Base-by-base conservation (phyloP, 164 flowering plant genomes). In the Annona cherimola region DNA sequence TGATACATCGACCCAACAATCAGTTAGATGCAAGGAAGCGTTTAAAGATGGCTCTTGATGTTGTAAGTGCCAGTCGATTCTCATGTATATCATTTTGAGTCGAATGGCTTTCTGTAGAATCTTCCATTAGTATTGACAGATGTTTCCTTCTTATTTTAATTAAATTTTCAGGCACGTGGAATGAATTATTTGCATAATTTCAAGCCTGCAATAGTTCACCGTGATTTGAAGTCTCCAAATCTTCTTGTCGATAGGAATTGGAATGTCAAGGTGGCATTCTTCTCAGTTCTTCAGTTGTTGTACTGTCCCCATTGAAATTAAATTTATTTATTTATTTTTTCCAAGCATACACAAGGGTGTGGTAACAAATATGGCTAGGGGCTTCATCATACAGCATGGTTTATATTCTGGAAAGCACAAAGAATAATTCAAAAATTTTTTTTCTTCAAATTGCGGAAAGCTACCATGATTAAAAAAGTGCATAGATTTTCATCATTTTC, bases 161-260 rank as follows among this genome's bases (percentile, higher is more conserved):
- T 76, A 66, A 67, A 69, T 63, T 74, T 79, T 73, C 89, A 94
- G 98, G 98, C 95, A 46, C 84, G 95, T 65, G 98, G 98, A 73
- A 92, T 94, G 98, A 94, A 94, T 82, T 92, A 94, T 79, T 82
- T 94, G 81, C 98, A 94, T 79, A 92, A 81, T 67, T 84, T 96
- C 82, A 78, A 85, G 1, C 98, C 98, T 1, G 79, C 87, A 39
- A 87, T 94, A 70, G 98, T 94, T 42, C 98, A 94, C 75, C 97
- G 97, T 70, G 98, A 94, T 84, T 80, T 94, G 84, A 94, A 94
- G 81, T 88, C 98, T 42, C 97, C 98, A 69, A 94, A 94, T 81
- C 97, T 94, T 81, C 96, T 94, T 76, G 98, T 94, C 67, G 98
- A 94, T 81, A 92, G 83, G 81, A 94, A 92, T 70, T 94, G 98